Percentiles rank a stretch among this genome's conserved stretches.
These are phyloP conservation scores for Astraeus odoratus DNA, from an alignment of 768 basidiomycete genomes.

Conservation along the genomic window DNA sequence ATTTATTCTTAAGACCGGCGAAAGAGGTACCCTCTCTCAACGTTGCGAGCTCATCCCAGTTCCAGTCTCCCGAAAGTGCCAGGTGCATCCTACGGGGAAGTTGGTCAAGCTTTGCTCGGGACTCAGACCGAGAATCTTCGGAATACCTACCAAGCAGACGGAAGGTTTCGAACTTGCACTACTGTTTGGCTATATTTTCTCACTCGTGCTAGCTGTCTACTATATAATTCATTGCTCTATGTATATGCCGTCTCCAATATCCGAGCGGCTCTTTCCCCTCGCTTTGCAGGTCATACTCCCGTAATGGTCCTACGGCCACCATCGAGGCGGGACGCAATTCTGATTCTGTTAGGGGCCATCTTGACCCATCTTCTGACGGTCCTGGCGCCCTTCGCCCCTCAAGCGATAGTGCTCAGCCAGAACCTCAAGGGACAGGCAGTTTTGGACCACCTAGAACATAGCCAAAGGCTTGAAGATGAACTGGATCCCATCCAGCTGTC, in stretches of 20 bases:
- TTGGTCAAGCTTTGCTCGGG: too few relatives aligned
- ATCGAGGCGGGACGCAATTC: conserved; percentile 50
- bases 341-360: conserved; percentile 51
- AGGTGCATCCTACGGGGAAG: too few relatives aligned
- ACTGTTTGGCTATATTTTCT: conserved; percentile 5
- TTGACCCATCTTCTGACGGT: conserved; percentile 47
- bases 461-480: conserved; percentile 3
- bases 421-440: conserved; percentile 1
- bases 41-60: too few relatives aligned
- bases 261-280: neutral
- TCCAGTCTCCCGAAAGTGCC: too few relatives aligned
- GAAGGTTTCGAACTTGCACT: neutral
- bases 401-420: conserved; percentile 27
- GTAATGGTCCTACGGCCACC: conserved; percentile 34
- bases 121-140: too few relatives aligned
- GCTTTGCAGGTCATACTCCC: too few relatives aligned
- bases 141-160: too few relatives aligned
- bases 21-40: too few relatives aligned
- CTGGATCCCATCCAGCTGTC: neutral
- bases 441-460: conserved; percentile 2
- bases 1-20: too few relatives aligned
- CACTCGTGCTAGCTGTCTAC: neutral
- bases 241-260: neutral
- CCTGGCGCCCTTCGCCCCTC: conserved; percentile 26
- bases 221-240: neutral